These are phyloP conservation scores for Eucalyptus victrix DNA, from an alignment of 345 rosid species.

Conservation along the genomic window DNA sequence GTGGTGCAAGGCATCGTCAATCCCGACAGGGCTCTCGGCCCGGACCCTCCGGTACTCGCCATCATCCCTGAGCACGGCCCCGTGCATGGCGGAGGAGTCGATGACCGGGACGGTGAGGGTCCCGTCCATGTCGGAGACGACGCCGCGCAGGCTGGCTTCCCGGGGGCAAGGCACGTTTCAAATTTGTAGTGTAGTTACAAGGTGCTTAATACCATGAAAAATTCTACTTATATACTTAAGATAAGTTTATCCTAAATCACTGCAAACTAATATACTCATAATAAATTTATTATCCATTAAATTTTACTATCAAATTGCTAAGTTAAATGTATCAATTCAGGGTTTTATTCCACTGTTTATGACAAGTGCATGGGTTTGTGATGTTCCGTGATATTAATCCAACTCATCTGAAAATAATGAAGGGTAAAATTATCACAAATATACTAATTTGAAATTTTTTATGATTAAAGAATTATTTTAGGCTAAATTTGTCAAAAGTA, in stretches of 20 bases:
- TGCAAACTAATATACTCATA: accelerated
- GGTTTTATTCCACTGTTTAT: too few species aligned
- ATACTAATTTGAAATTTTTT: accelerated
- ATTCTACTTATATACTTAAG: accelerated
- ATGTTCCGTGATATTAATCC: accelerated
- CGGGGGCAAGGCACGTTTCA: too few species aligned
- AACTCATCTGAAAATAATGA: accelerated
- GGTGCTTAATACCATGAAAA: too few species aligned
- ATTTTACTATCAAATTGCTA: accelerated
- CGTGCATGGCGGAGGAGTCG: constrained; percentile 79
- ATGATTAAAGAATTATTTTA: too few species aligned
- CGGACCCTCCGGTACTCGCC: constrained; percentile 40
- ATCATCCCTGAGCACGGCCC: constrained; percentile 62
- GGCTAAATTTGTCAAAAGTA: accelerated
- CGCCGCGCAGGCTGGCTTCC: constrained; percentile 28
- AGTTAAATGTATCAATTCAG: accelerated
- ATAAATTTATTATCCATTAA: accelerated
- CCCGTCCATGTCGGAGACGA: constrained; percentile 77
- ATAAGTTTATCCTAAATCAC: accelerated
- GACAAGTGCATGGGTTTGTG: accelerated
- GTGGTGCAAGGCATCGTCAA: constrained; percentile 54
- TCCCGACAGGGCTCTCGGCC: constrained; percentile 52
- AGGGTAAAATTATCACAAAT: too few species aligned
- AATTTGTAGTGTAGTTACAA: neutral
- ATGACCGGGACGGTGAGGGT: constrained; percentile 87